phyloP scores from a whole-genome alignment of 2,329 filamentous ascomycete species.

The Botryosphaeria agaves region DNA sequence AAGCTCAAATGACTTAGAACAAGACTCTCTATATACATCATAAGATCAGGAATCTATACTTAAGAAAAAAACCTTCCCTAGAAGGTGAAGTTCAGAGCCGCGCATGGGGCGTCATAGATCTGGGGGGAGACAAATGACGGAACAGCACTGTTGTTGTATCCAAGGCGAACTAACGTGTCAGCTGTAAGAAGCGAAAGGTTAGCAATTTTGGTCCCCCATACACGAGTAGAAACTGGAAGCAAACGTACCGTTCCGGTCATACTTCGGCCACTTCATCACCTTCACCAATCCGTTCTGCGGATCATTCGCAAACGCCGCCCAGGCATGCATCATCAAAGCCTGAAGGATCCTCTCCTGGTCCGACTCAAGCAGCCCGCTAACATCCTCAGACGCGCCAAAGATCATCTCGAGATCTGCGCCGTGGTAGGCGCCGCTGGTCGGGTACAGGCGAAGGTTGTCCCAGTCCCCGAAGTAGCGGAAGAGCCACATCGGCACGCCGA shows the following conservation, averaged over 20 bases:
- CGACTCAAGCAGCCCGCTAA: conserved; percentile 9
- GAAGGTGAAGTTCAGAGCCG: neutral
- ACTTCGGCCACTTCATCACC: conserved; percentile 20
- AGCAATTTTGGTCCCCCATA: neutral
- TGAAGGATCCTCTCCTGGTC: conserved; percentile 5
- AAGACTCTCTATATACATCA: no score
- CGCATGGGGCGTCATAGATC: conserved; percentile 8
- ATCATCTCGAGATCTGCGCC: conserved; percentile 15
- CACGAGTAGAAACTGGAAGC: neutral
- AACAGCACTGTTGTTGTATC: conserved; percentile 9
- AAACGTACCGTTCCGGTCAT: conserved; percentile 6
- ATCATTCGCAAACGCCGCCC: conserved; percentile 16
- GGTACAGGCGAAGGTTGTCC: conserved; percentile 29
- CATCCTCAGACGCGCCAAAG: conserved; percentile 13
- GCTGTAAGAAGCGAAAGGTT: conserved; percentile 1
- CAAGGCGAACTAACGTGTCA: conserved; percentile 12
- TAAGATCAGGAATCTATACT: no score
- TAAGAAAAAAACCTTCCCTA: no score
- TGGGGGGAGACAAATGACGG: conserved; percentile 10
- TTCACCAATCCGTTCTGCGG: conserved; percentile 11
- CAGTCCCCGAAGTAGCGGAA: conserved; percentile 34
- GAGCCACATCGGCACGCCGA: conserved; percentile 24
- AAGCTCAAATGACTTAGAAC: no score
- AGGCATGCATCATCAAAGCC: conserved; percentile 12
- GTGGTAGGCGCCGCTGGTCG: conserved; percentile 31